A percentile compares a stretch with the other conserved stretches of the same genome.
phyloP scores from a whole-genome alignment of 495 filamentous ascomycete genomes.

The Xylaria scruposa region DNA sequence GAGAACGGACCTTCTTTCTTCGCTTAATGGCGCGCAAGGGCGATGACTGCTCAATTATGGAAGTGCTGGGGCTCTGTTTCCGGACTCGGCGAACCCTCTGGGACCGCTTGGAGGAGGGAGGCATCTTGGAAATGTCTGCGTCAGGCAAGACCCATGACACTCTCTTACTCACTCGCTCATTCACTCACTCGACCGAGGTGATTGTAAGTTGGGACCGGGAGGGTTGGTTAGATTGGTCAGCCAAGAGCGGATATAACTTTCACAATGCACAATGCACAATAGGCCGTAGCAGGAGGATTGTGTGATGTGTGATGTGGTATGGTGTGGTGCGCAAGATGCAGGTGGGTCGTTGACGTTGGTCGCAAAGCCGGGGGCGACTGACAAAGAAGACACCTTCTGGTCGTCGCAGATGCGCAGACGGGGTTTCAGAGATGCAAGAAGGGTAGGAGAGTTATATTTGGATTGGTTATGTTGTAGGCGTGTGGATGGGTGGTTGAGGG shows the following conservation, averaged over 20 bases:
- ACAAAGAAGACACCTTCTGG: not conserved
- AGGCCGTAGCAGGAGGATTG: not conserved
- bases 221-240: not conserved
- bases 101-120: slow-evolving; percentile 51
- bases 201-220: not conserved
- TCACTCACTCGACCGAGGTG: not conserved
- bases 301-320: too few relatives aligned
- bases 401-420: not conserved
- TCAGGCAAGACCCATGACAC: slow-evolving; percentile 28
- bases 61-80: slow-evolving; percentile 45
- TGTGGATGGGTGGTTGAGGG: not conserved
- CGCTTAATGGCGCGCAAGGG: slow-evolving; percentile 75
- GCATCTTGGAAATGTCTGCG: slow-evolving; percentile 37
- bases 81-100: slow-evolving; percentile 49
- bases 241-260: not conserved
- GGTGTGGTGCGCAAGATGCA: not conserved
- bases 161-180: too few relatives aligned
- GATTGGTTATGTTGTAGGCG: not conserved
- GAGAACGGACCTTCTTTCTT: slow-evolving; percentile 69
- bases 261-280: not conserved
- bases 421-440: not conserved
- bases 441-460: not conserved
- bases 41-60: slow-evolving; percentile 59
- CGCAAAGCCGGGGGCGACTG: not conserved
- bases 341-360: not conserved